Evolutionary conservation across 805 yeast genomes (phyloP).

Genomic region (Hanseniaspora taiwanica): DNA sequence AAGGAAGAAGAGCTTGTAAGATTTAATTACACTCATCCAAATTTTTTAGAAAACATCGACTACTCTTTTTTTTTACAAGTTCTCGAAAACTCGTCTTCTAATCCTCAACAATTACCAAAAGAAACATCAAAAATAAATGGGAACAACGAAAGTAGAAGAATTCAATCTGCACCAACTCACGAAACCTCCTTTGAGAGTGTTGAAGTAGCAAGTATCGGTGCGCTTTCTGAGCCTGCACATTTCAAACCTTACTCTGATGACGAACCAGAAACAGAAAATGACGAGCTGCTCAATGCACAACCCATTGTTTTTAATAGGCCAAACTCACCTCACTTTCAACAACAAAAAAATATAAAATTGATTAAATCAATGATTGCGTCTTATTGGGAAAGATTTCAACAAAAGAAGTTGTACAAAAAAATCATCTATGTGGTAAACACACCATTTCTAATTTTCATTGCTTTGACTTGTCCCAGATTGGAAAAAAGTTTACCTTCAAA

Average conservation of each 20-base stretch:
- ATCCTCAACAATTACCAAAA: not conserved
- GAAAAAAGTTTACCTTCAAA: slow-evolving; percentile 12
- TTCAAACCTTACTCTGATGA: not conserved
- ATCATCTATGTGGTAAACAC: slow-evolving; percentile 20
- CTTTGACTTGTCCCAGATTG: slow-evolving; percentile 24
- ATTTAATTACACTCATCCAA: not conserved
- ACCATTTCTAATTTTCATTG: slow-evolving; percentile 24
- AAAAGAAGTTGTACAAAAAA: slow-evolving; percentile 16
- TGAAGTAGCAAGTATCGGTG: too few species aligned
- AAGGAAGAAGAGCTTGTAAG: not conserved
- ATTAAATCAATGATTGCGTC: too few species aligned
- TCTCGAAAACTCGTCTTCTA: slow-evolving; percentile 1
- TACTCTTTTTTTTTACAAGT: slow-evolving; percentile 3
- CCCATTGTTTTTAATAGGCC: not conserved
- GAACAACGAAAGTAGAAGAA: too few species aligned
- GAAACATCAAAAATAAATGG: not conserved
- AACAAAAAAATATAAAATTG: too few species aligned
- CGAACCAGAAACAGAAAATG: not conserved
- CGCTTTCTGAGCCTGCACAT: not conserved
- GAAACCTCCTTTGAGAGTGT: too few species aligned
- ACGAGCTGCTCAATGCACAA: not conserved
- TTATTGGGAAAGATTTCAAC: slow-evolving; percentile 10
- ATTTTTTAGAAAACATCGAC: slow-evolving; percentile 2
- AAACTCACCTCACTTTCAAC: not conserved
- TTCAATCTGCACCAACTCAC: too few species aligned